These are phyloP conservation scores for Saccharum hybrid DNA, from an alignment of 202 grass and related monocot genomes.

Conservation along the genomic window DNA sequence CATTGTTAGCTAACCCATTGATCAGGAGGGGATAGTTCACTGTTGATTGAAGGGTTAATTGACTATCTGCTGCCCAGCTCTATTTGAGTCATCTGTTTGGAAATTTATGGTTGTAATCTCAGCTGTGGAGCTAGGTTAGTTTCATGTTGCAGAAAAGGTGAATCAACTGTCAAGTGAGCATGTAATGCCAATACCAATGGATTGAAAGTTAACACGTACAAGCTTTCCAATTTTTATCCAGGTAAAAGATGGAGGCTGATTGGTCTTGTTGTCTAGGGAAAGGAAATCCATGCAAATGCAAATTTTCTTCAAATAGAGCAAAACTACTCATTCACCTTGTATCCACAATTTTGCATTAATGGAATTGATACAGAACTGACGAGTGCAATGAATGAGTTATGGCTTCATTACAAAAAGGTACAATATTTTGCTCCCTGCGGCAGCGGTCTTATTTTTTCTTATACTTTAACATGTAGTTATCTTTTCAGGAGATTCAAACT, in stretches of 20 bases:
- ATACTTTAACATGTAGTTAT: slow-evolving; percentile 8
- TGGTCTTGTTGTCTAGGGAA: background rate
- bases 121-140: background rate
- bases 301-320: slow-evolving; percentile 21
- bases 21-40: slow-evolving; percentile 10
- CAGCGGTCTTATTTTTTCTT: background rate
- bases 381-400: slow-evolving; percentile 21
- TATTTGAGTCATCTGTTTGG: background rate
- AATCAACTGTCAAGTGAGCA: slow-evolving; percentile 29
- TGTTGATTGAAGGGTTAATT: slow-evolving; percentile 39
- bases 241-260: slow-evolving; percentile 25
- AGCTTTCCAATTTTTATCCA: slow-evolving; percentile 23
- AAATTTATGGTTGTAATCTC: slow-evolving; percentile 28
- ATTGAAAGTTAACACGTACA: slow-evolving; percentile 7
- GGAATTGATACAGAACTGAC: slow-evolving; percentile 14
- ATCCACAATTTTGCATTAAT: slow-evolving; percentile 13
- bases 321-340: slow-evolving; percentile 32
- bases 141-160: slow-evolving; percentile 31
- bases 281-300: slow-evolving; percentile 18
- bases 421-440: background rate
- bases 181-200: slow-evolving; percentile 20
- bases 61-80: background rate
- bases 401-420: slow-evolving; percentile 2
- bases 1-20: slow-evolving; percentile 42
- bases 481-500: slow-evolving; percentile 21